These are phyloP conservation scores for Allantophomopsis lycopodina DNA, from an alignment of 2,329 filamentous ascomycete species.

Conservation along the genomic window DNA sequence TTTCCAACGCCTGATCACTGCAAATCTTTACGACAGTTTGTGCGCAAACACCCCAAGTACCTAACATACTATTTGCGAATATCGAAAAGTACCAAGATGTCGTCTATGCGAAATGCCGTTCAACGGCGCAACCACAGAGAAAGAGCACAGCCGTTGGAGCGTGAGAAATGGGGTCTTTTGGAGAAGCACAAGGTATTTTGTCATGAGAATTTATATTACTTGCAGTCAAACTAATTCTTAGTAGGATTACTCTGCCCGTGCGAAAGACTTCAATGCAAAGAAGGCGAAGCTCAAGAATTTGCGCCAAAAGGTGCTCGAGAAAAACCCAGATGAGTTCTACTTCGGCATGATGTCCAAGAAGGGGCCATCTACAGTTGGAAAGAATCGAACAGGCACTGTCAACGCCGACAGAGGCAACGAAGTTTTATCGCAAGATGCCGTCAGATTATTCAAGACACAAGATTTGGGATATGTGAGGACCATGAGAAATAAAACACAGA, in stretches of 20 bases:
- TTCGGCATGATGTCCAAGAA: constrained; percentile 53
- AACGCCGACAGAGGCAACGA: constrained; percentile 43
- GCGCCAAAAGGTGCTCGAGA: constrained; percentile 45
- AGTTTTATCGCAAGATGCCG: constrained; percentile 38
- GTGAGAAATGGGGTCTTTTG: constrained; percentile 76
- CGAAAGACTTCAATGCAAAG: constrained; percentile 53
- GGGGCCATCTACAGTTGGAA: constrained; percentile 37
- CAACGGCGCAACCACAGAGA: constrained; percentile 80
- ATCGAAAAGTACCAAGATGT: constrained; percentile 24
- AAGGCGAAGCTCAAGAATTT: constrained; percentile 45
- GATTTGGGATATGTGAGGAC: constrained; percentile 52
- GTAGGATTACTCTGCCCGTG: constrained; percentile 50
- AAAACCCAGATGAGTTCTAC: constrained; percentile 64
- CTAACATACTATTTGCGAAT: no score
- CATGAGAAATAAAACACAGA: constrained; percentile 42
- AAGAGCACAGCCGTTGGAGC: constrained; percentile 74
- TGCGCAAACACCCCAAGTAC: no score
- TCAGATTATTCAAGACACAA: constrained; percentile 54
- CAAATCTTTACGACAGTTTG: neutral
- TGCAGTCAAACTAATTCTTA: no score
- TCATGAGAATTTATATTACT: no score
- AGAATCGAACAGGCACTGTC: constrained; percentile 38
- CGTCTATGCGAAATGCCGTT: constrained; percentile 49
- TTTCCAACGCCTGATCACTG: constrained; percentile 1
- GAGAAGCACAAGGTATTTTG: constrained; percentile 76